These are phyloP conservation scores for Nicotiana obtusifolia DNA, from an alignment of 257 asterid species.

Conservation along the genomic window DNA sequence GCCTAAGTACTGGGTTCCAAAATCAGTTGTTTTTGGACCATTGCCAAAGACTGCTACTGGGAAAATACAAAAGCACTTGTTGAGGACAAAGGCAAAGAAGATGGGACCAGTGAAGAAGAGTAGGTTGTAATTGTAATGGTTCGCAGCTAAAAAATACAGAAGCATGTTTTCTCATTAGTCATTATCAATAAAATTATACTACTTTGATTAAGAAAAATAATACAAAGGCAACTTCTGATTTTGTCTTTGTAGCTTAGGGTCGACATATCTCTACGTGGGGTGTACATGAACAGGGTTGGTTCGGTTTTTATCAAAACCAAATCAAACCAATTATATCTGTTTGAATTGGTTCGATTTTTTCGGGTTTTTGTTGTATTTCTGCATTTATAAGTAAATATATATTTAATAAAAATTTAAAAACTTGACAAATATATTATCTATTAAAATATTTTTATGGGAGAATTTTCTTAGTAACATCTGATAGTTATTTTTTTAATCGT, in stretches of 20 bases:
- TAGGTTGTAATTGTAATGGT: constrained; percentile 26
- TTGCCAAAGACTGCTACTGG: constrained; percentile 98
- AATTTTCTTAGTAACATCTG: no score
- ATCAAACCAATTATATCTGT: no score
- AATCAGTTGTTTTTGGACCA: constrained; percentile 75
- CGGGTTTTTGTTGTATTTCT: no score
- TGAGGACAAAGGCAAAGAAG: constrained; percentile 84
- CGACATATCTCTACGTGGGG: no score
- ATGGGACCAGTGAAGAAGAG: constrained; percentile 85
- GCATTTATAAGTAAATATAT: no score
- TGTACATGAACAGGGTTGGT: no score
- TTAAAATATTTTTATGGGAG: no score
- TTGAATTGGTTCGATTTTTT: no score
- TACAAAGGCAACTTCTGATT: neutral
- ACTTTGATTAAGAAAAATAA: neutral
- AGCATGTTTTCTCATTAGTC: neutral
- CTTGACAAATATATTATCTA: no score
- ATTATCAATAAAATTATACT: neutral
- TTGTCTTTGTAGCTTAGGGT: neutral
- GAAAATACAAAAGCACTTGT: constrained; percentile 80
- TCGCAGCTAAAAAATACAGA: neutral
- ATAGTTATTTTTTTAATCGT: no score
- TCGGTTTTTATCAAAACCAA: no score
- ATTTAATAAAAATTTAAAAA: no score
- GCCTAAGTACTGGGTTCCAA: constrained; percentile 91